Percentiles rank a stretch among this genome's conserved stretches.
Evolutionary conservation across 148 eudicot species (phyloP).

Genomic region (Camellia sinensis): DNA sequence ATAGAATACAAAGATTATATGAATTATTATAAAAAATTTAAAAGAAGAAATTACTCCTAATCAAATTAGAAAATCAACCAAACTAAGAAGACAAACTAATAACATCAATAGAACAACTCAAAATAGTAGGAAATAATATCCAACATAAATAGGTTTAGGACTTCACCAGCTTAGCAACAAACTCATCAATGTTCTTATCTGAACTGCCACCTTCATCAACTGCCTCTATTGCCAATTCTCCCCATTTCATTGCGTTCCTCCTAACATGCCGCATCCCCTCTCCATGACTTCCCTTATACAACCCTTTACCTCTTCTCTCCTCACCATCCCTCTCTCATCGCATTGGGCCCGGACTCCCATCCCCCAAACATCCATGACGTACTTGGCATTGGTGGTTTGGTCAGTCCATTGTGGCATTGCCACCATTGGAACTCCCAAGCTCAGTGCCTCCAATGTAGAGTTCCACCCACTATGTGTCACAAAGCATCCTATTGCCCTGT

Average conservation of each 20-base stretch:
- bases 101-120: no score
- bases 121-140: not conserved
- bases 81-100: no score
- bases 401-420: not conserved
- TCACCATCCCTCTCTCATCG: conserved; percentile 21
- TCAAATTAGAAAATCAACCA: no score
- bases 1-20: no score
- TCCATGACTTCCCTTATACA: conserved; percentile 28
- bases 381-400: conserved; percentile 33
- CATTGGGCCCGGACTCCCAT: conserved; percentile 27
- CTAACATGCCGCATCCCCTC: no score
- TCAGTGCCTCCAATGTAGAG: conserved; percentile 44
- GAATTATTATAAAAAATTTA: no score
- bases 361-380: conserved; percentile 38
- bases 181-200: conserved; percentile 32
- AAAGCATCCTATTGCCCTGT: conserved; percentile 45
- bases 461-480: conserved; percentile 56
- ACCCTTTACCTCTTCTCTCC: conserved; percentile 16
- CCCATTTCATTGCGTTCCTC: conserved; percentile 19
- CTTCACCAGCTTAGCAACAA: conserved; percentile 16
- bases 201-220: conserved; percentile 40
- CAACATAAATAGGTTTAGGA: not conserved
- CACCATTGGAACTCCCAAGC: conserved; percentile 37
- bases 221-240: conserved; percentile 29
- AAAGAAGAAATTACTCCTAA: no score